Evolutionary conservation across 73 alveolate species (phyloP).

Genomic region (Tetrahymena elliotti): DNA sequence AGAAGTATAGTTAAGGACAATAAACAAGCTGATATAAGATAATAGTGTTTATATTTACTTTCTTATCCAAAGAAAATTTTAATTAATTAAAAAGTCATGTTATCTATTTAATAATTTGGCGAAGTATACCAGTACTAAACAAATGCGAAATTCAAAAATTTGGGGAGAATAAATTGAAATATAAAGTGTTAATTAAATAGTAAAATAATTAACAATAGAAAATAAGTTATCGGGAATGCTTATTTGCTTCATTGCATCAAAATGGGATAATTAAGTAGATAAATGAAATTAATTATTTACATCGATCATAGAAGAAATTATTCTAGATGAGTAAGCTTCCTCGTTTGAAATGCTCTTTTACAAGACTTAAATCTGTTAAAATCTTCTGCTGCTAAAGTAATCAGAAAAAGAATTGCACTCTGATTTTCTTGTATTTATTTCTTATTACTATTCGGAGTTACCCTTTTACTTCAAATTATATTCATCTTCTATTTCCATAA

Average conservation of each 20-base stretch:
- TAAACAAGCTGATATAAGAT: not conserved
- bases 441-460: not conserved
- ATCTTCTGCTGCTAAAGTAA: not conserved
- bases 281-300: not conserved
- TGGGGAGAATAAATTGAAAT: not conserved
- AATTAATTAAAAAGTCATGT: no score
- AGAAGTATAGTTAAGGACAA: not conserved
- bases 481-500: not conserved
- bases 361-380: not conserved
- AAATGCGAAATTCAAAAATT: not conserved
- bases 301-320: not conserved
- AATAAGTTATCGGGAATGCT: not conserved
- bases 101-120: not conserved
- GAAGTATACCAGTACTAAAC: not conserved
- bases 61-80: not conserved
- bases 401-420: not conserved
- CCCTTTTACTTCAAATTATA: not conserved
- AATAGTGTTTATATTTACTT: not conserved
- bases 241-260: not conserved
- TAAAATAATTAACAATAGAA: not conserved
- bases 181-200: not conserved
- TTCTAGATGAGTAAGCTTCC: not conserved
- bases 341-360: not conserved
- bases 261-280: not conserved
- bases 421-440: not conserved